A percentile compares a stretch with the other conserved stretches of the same genome.
Evolutionary conservation across 176 grass and related monocot species (phyloP).

Genomic region (Avena eriantha): DNA sequence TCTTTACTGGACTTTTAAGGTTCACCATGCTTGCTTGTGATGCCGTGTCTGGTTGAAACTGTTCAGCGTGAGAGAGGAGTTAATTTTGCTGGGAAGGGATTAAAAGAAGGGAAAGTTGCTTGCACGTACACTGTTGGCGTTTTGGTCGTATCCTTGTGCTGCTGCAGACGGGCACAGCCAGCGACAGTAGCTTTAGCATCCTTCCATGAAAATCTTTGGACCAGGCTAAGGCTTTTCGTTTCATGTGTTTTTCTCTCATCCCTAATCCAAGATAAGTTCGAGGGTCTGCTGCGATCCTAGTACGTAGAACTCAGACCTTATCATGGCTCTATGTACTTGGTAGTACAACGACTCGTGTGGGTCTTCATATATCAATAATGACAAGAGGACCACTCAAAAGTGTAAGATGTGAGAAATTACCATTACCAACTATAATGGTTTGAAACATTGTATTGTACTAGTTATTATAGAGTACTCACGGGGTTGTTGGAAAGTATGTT

Average conservation of each 20-base stretch:
- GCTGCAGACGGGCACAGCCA: constrained; percentile 46
- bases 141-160: constrained; percentile 50
- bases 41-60: background rate
- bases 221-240: constrained; percentile 13
- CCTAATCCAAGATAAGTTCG: constrained; percentile 40
- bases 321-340: constrained; percentile 50
- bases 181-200: constrained; percentile 41
- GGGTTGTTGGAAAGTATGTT: too few relatives aligned
- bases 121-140: constrained; percentile 25
- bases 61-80: background rate
- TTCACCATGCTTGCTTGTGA: background rate
- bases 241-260: background rate
- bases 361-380: constrained; percentile 45
- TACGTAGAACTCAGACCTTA: constrained; percentile 33
- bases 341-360: constrained; percentile 38
- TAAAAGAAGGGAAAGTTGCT: constrained; percentile 37
- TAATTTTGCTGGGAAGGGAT: constrained; percentile 12
- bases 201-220: constrained; percentile 55
- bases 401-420: constrained; percentile 24
- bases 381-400: background rate
- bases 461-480: too few relatives aligned
- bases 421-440: too few relatives aligned
- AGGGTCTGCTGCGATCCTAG: constrained; percentile 23
- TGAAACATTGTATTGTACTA: too few relatives aligned
- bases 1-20: too few relatives aligned